Evolutionary conservation across 306 rosid species (phyloP).

Genomic region (Fagus sylvatica): DNA sequence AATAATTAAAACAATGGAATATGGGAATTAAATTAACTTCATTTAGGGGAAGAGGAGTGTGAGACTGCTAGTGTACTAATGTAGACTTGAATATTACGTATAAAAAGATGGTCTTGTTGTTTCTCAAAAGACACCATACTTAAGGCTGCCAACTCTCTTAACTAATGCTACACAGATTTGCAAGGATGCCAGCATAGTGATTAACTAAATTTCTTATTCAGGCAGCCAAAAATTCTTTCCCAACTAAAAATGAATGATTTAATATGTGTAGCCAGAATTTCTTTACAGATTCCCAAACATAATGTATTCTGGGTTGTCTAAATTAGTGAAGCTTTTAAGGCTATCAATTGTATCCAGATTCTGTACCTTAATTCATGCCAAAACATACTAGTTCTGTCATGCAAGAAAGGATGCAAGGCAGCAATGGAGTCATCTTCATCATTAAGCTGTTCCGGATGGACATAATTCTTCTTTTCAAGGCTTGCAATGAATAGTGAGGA

Average conservation of each 20-base stretch:
- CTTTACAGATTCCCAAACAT: background rate
- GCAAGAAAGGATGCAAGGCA: constrained; percentile 46
- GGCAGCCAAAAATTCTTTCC: background rate
- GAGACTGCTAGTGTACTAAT: background rate
- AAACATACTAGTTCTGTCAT: constrained; percentile 45
- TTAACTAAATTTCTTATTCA: background rate
- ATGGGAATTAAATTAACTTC: background rate
- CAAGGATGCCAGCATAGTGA: background rate
- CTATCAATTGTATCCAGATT: background rate
- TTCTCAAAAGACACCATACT: background rate
- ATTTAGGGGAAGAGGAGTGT: background rate
- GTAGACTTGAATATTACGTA: background rate
- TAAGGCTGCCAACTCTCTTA: background rate
- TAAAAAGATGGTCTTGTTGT: background rate
- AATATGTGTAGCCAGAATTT: background rate
- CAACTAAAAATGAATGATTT: background rate
- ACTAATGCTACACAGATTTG: background rate
- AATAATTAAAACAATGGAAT: background rate
- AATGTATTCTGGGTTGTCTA: background rate
- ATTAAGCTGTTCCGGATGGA: constrained; percentile 26
- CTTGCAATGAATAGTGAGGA: constrained; percentile 42
- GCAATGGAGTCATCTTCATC: constrained; percentile 33
- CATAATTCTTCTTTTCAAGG: constrained; percentile 33
- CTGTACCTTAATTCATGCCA: constrained; percentile 68
- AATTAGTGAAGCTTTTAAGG: background rate